These are phyloP conservation scores for Pyricularia pennisetigena DNA, from an alignment of 2,329 filamentous ascomycete species.

Conservation along the genomic window DNA sequence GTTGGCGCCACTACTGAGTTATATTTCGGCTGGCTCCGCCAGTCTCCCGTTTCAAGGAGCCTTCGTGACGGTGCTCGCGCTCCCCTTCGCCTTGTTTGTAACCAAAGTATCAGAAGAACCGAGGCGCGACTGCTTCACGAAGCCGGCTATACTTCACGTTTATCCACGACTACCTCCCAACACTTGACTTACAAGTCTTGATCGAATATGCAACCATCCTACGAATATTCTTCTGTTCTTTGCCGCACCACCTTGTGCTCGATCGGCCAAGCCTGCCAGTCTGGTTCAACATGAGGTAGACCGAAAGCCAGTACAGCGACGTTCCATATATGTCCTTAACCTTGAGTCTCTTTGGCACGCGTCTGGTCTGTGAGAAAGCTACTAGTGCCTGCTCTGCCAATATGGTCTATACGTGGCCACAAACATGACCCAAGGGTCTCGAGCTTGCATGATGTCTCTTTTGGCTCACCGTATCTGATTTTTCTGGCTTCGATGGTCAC, in stretches of 20 bases:
- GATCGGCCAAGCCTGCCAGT: neutral
- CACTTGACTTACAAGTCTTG: neutral
- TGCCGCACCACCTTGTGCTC: neutral
- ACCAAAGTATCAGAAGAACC: neutral
- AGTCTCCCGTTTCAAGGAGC: no score
- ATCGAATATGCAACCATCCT: neutral
- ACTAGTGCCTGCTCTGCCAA: neutral
- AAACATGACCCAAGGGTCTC: neutral
- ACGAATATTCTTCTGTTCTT: no score
- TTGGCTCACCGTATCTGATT: neutral
- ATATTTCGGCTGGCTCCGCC: neutral
- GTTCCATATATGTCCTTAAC: neutral
- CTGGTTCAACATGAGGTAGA: neutral
- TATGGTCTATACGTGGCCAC: neutral
- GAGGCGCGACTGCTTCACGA: neutral
- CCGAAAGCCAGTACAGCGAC: neutral
- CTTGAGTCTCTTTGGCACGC: neutral
- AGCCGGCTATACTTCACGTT: neutral
- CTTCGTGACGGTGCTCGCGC: neutral
- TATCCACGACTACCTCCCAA: neutral
- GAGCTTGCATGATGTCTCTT: neutral
- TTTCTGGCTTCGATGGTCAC: neutral
- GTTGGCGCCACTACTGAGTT: neutral
- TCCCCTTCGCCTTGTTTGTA: neutral
- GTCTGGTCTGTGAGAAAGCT: neutral